Evolutionary conservation across 176 grass and related monocot species (phyloP), one percentile per base, ranked within the genome.

Genomic region (Dendrocalamus sinicus): DNA sequence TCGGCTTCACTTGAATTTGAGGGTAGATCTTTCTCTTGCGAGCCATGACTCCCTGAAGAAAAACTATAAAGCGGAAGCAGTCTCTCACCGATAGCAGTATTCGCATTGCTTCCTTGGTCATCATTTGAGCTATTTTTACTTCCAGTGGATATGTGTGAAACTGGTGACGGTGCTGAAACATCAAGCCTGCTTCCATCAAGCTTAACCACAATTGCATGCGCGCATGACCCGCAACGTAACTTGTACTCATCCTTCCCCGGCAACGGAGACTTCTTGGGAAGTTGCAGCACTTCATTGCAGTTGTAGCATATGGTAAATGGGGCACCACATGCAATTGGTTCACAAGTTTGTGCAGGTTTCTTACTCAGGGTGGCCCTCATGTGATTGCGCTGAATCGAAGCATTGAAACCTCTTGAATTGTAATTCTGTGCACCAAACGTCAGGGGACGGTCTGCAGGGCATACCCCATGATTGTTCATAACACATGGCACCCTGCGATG

Each of bases 221-320:
- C 94, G 84, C 96, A 99, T 57, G 93, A 92, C 11, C 96, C 96
- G 26, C 96, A 99, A 0, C 90, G 80, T 58, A 96, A 75, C 61
- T 88, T 94, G 74, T 94, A 81, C 89, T 93, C 92, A 57, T 85
- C 86, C 67, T 98, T 98, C 78, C 72, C 84, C 17, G 66, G 35
- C 62, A 79, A 19, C 1, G 71, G 81, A 82, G 84, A 81, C 26
- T 85, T 92, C 79, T 89, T 90, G 40, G 93, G 93, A 83, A 98
- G 75, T 24, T 95, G 90, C 67, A 98, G 86, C 66, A 98, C 89
- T 91, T 98, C 96, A 66, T 91, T 92, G 70, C 96, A 98, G 78
- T 92, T 98, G 68, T 90, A 96, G 86, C 96, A 98, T 89, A 95
- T 89, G 1, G 91, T 81, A 68, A 98, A 98, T 28, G 96, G 96